phyloP scores from a whole-genome alignment of 495 filamentous ascomycete species.

The Penicillium taxi region DNA sequence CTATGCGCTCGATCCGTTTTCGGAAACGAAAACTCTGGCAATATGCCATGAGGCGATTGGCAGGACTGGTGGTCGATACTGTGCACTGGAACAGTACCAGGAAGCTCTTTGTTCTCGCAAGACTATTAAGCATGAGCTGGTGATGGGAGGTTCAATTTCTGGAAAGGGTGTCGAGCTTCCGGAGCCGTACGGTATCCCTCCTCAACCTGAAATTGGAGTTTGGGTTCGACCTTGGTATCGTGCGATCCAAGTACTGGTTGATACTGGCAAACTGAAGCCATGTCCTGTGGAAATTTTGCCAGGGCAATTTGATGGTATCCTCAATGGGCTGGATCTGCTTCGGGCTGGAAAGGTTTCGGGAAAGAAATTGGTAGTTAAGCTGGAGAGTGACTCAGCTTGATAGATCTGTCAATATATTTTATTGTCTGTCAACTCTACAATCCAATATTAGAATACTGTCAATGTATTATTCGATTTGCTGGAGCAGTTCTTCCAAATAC shows the following conservation, averaged over 20 bases:
- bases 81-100: constrained; percentile 29
- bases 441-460: too few species aligned
- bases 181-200: constrained; percentile 20
- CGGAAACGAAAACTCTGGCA: constrained; percentile 23
- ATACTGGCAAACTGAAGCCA: constrained; percentile 14
- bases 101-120: constrained; percentile 16
- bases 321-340: constrained; percentile 20
- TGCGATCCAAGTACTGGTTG: constrained; percentile 15
- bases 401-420: too few species aligned
- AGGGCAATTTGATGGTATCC: constrained; percentile 22
- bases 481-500: too few species aligned
- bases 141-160: constrained; percentile 23
- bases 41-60: constrained; percentile 37
- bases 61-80: constrained; percentile 36
- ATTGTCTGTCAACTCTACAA: too few species aligned
- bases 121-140: constrained; percentile 22
- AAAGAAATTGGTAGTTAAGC: constrained; percentile 21
- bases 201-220: constrained; percentile 15
- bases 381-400: not conserved
- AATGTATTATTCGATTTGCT: too few species aligned
- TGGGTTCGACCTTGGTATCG: constrained; percentile 16
- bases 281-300: constrained; percentile 13
- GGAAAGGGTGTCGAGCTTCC: constrained; percentile 22
- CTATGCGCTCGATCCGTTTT: constrained; percentile 36
- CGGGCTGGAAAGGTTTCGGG: constrained; percentile 20